Base-by-base conservation (phyloP, 768 basidiomycete species). In the Collybiopsis luxurians region DNA sequence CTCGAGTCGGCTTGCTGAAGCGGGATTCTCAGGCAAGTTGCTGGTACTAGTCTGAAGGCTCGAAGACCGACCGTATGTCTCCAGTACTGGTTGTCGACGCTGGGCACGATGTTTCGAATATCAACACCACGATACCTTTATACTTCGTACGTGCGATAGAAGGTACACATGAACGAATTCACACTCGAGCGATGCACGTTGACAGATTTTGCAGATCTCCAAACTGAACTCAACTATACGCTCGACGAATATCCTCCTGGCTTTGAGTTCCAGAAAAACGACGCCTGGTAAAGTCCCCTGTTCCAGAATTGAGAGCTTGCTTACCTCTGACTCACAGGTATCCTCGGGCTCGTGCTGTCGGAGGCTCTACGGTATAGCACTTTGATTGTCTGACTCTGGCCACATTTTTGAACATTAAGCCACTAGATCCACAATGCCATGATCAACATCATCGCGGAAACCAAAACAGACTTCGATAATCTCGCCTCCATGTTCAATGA, bases 21-120 rank as follows among this genome's bases (percentile, higher is more conserved):
- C 56, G 2, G 59, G 59, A 28, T 60, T 39, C 27, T 57, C 59
- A 45, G 59, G 59, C 48, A 28, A 42, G 13, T 38, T 23, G 3
- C 21, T 17, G 11, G 17, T 11, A 26, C 21, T 21, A 19, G 2
- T 17, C 31, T 12, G n/a, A n/a, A n/a, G n/a, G n/a, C n/a, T n/a
- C n/a, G n/a, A 17, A 27, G 2, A 40, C 42, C 44, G 6, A 44
- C 4, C 15, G 27, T n/a, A 13, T 42, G n/a, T 7, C 51, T 31
- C 17, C 31, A 69, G 70, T 69, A 1, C 64, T 70, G 19, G 56
- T 70, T 9, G 60, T 71, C n/a, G 70, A 71, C 30, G 66, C 68
- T 10, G 67, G 70, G 1, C 63, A 67, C 47, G 66, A 65, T 27
- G 61, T 65, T n/a, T 55, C 58, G 28, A 67, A 61, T 36, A 27